Base-by-base conservation (phyloP, 208 protist species). In the Leishmania tarentolae region DNA sequence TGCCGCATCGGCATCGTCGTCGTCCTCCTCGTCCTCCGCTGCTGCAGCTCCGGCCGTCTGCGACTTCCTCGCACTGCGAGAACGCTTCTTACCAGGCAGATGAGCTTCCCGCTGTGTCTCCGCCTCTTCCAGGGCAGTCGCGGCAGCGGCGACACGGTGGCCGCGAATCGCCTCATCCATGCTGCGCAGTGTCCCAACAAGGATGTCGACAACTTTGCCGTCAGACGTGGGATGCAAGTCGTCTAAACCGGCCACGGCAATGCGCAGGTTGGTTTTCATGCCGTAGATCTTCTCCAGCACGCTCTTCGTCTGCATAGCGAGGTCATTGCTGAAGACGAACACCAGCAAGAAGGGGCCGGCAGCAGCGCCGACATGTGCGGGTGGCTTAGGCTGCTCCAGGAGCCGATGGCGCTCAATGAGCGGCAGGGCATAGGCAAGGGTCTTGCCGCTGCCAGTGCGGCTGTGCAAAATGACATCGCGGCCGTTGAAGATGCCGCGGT, bases 371-470 rank as follows among this genome's bases (percentile, higher is more conserved):
- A 71, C 40, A 28, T 40, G 15, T 47, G 42, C 4, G 13, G 31
- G 81, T 19, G 44, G 31, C 31, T 82, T 61, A 24, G 80, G 57
- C 37, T 75, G 79, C 80, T 93, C 90, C 9, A 95, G 40, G 42
- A 96, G 88, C 8, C 92, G 80, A 76, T 96, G 92, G 9, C 95
- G 90, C 84, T 97, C 92, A 68, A 98, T 90, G 69, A 98, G 87
- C 11, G 99, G 99, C 21, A 99, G 96, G 17, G 99, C 92, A 88
- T 99, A 99, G 24, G 99, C 98, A 0, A 99, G 84, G 50, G 99
- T 99, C 90, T 99, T 99, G 44, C 99, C 98, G 80, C 90, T 97
- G 74, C 98, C 97, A 44, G 97, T 99, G 80, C 97, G 94, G 78
- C 96, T 97, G 86, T 98, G 96, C 71, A 98, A 87, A 57, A 99